Conservation (phyloP, 176 grass and related monocot species). For the Avena insularis region DNA sequence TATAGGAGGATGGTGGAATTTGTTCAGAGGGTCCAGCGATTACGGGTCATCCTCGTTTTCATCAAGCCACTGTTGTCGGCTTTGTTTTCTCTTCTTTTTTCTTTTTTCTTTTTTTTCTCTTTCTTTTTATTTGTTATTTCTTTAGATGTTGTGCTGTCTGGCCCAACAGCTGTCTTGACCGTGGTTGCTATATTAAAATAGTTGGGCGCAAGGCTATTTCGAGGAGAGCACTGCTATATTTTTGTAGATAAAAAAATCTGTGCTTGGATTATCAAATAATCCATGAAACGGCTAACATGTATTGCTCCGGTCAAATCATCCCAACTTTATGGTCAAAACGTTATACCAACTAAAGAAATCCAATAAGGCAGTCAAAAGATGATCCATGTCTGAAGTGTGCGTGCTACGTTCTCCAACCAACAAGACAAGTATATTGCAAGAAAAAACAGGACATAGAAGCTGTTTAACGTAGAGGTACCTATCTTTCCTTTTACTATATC, state of each 20-base stretch:
- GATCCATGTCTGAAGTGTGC: background rate
- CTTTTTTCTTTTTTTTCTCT: too few relatives aligned
- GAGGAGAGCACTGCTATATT: background rate
- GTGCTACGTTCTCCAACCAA: background rate
- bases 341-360: conserved; percentile 10
- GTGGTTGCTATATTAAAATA: too few relatives aligned
- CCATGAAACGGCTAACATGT: background rate
- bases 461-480: background rate
- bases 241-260: background rate
- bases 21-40: too few relatives aligned
- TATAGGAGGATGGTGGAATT: too few relatives aligned
- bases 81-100: too few relatives aligned
- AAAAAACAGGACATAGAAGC: background rate
- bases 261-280: background rate
- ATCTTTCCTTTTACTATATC: background rate
- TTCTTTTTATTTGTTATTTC: too few relatives aligned
- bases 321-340: conserved; percentile 37
- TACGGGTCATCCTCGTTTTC: too few relatives aligned
- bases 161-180: too few relatives aligned
- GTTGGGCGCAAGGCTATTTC: too few relatives aligned
- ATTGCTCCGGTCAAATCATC: background rate
- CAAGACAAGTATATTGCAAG: background rate
- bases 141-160: too few relatives aligned
- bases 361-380: background rate
- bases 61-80: too few relatives aligned